Evolutionary conservation across 176 grass and related monocot genomes (phyloP).

Genomic region (Alopecurus myosuroides): DNA sequence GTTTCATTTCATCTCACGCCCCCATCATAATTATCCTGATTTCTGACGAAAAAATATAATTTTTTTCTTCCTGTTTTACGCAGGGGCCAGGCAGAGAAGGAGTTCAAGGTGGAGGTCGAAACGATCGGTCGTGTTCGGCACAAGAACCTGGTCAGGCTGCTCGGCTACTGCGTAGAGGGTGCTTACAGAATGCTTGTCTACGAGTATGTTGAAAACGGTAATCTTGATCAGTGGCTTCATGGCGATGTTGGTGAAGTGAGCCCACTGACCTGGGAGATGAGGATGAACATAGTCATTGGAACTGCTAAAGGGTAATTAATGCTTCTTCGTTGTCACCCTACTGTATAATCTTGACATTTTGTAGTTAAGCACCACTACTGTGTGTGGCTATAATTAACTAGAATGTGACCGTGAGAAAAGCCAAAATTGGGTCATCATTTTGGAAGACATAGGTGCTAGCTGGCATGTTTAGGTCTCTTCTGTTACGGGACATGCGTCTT

Average conservation of each 20-base stretch:
- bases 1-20: conserved; percentile 17
- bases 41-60: background rate
- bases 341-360: background rate
- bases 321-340: background rate
- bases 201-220: conserved; percentile 94
- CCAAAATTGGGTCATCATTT: conserved; percentile 3
- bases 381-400: background rate
- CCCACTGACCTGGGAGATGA: conserved; percentile 82
- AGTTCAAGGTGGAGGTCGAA: conserved; percentile 98
- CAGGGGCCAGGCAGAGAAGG: conserved; percentile 98
- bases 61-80: background rate
- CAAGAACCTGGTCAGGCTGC: conserved; percentile 95
- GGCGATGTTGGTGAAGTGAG: conserved; percentile 76
- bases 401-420: background rate
- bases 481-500: conserved; percentile 26
- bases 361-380: background rate
- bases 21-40: background rate
- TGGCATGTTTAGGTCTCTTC: conserved; percentile 35
- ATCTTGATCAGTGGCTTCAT: conserved; percentile 92
- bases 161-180: conserved; percentile 90
- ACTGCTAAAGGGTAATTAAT: conserved; percentile 98
- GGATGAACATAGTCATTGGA: conserved; percentile 95
- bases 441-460: background rate
- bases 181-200: conserved; percentile 99
- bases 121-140: conserved; percentile 89